These are phyloP conservation scores for Coffea humblotiana DNA, from an alignment of 305 asterid genomes.

Conservation along the genomic window DNA sequence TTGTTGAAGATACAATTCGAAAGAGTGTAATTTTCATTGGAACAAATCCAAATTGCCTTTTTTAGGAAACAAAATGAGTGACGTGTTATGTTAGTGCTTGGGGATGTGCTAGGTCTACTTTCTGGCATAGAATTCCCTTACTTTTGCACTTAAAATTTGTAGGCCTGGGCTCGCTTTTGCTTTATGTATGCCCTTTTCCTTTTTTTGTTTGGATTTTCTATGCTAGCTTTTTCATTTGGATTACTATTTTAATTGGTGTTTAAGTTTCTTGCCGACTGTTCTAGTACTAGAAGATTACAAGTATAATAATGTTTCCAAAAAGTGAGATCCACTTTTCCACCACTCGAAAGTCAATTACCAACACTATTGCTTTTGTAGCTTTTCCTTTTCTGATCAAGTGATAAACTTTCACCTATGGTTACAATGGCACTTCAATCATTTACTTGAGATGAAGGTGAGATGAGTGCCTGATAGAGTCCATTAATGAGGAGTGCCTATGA, in stretches of 20 bases:
- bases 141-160: slow-evolving; percentile 25
- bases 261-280: not conserved
- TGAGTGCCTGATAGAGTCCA: slow-evolving; percentile 15
- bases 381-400: slow-evolving; percentile 22
- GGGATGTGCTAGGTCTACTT: slow-evolving; percentile 20
- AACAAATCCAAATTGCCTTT: slow-evolving; percentile 5
- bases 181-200: slow-evolving; percentile 22
- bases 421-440: slow-evolving; percentile 23
- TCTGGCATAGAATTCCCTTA: slow-evolving; percentile 38
- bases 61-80: slow-evolving; percentile 11
- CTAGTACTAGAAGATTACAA: not conserved
- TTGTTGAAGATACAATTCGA: slow-evolving; percentile 13
- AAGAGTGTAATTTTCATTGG: slow-evolving; percentile 3
- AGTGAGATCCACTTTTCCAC: slow-evolving; percentile 26
- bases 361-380: slow-evolving; percentile 19
- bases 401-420: slow-evolving; percentile 18
- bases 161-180: slow-evolving; percentile 40
- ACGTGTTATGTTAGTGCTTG: slow-evolving; percentile 11
- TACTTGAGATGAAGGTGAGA: slow-evolving; percentile 5
- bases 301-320: not conserved
- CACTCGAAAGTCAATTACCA: slow-evolving; percentile 33
- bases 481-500: slow-evolving; percentile 20
- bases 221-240: slow-evolving; percentile 30
- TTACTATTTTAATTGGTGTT: slow-evolving; percentile 19
- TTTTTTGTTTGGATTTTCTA: slow-evolving; percentile 37